phyloP scores from a whole-genome alignment of 129 eudicot genomes.

The Lonicera japonica region DNA sequence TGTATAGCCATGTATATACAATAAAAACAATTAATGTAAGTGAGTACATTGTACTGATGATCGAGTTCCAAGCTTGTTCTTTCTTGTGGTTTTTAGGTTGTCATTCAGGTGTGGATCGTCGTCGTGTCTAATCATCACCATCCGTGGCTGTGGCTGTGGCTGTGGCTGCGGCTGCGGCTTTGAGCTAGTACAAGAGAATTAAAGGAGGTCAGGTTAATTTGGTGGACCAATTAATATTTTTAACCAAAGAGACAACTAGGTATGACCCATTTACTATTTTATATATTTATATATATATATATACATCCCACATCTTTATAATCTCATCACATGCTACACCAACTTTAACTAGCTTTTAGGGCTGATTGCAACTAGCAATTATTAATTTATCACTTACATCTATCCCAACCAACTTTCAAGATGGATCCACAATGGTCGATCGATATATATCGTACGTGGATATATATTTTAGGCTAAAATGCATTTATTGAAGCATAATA shows the following conservation, averaged over 20 bases:
- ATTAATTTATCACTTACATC: no score
- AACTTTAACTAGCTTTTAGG: background rate
- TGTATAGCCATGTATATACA: no score
- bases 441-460: no score
- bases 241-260: slow-evolving; percentile 1
- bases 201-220: no score
- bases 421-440: no score
- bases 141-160: slow-evolving; percentile 3
- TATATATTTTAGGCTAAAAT: no score
- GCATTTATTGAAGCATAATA: no score
- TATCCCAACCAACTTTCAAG: no score
- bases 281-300: no score
- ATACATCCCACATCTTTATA: background rate
- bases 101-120: slow-evolving; percentile 1
- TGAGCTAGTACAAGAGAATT: no score
- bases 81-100: background rate
- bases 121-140: slow-evolving; percentile 13
- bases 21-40: background rate
- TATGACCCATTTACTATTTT: background rate
- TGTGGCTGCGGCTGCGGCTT: no score
- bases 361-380: no score
- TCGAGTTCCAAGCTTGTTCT: background rate
- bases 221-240: background rate
- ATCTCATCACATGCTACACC: background rate
- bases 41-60: background rate